Evolutionary conservation across 345 rosid species (phyloP), one percentile per base, ranked within the genome.

Genomic region (Dimocarpus longan): DNA sequence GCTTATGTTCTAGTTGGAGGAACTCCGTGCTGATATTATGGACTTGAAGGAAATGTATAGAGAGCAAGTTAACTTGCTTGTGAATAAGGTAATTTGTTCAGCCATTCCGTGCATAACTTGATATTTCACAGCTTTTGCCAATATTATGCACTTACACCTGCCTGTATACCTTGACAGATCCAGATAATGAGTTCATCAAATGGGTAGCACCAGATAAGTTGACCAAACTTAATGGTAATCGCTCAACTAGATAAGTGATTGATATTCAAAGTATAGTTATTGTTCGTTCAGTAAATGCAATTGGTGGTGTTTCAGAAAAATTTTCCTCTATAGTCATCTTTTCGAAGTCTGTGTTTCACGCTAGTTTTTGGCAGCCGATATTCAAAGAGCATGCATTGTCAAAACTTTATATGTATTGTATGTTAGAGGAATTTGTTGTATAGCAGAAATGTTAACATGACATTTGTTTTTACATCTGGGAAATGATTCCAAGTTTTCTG

Each of bases 1-100:
- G 78, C 76, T 8, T 57, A 15, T 86, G 77, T 84, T 84, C 15
- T 82, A 97, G 98, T 83, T 97, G 97, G 99, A 97, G 89, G 99
- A 97, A 87, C 98, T 97, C 50, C 91, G 98, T 13, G 93, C 92
- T 10, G 99, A 97, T 87, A 92, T 97, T 80, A 88, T 90, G 62
- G 99, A 97, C 88, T 84, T 97, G 91, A 97, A 97, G 88, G 99
- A 97, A 85, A 97, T 97, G 99, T 97, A 97, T 84, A 93, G 96
- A 88, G 99, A 97, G 90, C 99, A 97, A 92, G 98, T 94, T 72
- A 92, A 91, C 91, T 77, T 97, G 87, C 98, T 97, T 72, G 99
- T 97, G 80, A 93, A 97, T 85, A 91, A 94, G 99, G 99, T 97
- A 82, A 67, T 76, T 52, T 10, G 3, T 19, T 59, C 48, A 12